A percentile compares a stretch with the other conserved stretches of the same genome.
Evolutionary conservation across 306 rosid genomes (phyloP).

Genomic region (Lupinus albus): DNA sequence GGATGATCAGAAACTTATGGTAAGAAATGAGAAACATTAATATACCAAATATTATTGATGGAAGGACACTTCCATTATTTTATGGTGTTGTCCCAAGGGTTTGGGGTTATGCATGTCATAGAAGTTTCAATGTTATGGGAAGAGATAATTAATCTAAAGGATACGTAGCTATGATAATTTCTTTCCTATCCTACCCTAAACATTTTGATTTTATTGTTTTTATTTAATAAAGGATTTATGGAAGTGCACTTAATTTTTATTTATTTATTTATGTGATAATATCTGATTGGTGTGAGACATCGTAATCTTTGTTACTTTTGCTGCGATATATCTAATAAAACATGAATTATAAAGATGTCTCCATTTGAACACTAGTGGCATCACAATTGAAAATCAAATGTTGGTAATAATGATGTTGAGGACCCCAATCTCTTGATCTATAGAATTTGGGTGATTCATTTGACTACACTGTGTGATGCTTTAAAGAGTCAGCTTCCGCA

Average conservation of each 20-base stretch:
- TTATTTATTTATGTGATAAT: too few species aligned
- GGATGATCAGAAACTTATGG: background rate
- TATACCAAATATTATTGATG: too few species aligned
- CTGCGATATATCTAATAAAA: background rate
- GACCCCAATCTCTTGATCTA: slow-evolving; percentile 15
- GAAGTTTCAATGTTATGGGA: background rate
- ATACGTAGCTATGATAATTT: background rate
- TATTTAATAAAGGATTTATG: too few species aligned
- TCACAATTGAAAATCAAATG: background rate
- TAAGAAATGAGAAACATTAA: slow-evolving; percentile 10
- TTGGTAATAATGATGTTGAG: background rate
- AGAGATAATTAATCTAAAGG: background rate
- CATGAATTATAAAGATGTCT: background rate
- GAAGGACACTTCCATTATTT: background rate
- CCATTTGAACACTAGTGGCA: too few species aligned
- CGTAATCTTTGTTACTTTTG: background rate
- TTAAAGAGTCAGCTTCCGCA: slow-evolving; percentile 36
- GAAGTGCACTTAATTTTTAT: too few species aligned
- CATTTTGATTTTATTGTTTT: too few species aligned
- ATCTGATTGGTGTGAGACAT: too few species aligned
- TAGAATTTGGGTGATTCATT: slow-evolving; percentile 19
- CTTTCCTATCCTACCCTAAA: background rate
- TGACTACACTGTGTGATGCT: slow-evolving; percentile 16
- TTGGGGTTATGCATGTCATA: background rate
- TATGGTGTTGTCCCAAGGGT: background rate